phyloP scores from a whole-genome alignment of 2,329 filamentous ascomycete genomes.

The Colletotrichum falcatum region DNA sequence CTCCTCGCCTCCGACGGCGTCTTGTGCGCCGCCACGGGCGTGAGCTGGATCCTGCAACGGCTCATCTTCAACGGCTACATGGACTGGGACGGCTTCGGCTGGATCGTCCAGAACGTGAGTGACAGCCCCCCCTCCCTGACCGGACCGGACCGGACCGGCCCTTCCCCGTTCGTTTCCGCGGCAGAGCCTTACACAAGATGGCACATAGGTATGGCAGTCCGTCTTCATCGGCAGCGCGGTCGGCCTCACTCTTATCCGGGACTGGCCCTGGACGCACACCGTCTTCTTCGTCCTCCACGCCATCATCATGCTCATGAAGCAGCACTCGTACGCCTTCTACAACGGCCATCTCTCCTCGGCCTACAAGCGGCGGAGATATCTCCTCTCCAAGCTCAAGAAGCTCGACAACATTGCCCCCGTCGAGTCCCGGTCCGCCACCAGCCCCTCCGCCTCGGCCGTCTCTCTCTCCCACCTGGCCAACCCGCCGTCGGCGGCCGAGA shows the following conservation, averaged over 20 bases:
- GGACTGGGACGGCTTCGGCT: constrained; percentile 76
- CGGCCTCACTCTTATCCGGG: constrained; percentile 74
- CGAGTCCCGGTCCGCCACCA: constrained; percentile 56
- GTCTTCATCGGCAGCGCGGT: constrained; percentile 72
- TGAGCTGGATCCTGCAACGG: constrained; percentile 75
- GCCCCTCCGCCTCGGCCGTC: constrained; percentile 55
- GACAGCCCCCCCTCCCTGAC: not conserved
- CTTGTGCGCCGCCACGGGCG: constrained; percentile 74
- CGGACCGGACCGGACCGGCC: no score
- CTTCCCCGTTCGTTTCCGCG: not conserved
- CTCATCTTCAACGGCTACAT: constrained; percentile 69
- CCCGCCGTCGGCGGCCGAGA: constrained; percentile 52
- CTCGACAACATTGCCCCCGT: constrained; percentile 66
- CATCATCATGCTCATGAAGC: constrained; percentile 85
- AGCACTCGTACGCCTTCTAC: constrained; percentile 83
- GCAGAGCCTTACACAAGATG: not conserved
- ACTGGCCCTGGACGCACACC: constrained; percentile 88
- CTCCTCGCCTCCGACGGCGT: constrained; percentile 73
- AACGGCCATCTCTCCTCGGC: constrained; percentile 78
- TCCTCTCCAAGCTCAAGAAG: constrained; percentile 65
- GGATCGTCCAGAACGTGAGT: constrained; percentile 77
- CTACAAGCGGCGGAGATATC: constrained; percentile 61
- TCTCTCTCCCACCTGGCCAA: constrained; percentile 59
- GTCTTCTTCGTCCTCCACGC: constrained; percentile 82
- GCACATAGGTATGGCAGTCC: constrained; percentile 76